phyloP scores from a whole-genome alignment of 345 rosid species.

The Gossypium rotundifolium region DNA sequence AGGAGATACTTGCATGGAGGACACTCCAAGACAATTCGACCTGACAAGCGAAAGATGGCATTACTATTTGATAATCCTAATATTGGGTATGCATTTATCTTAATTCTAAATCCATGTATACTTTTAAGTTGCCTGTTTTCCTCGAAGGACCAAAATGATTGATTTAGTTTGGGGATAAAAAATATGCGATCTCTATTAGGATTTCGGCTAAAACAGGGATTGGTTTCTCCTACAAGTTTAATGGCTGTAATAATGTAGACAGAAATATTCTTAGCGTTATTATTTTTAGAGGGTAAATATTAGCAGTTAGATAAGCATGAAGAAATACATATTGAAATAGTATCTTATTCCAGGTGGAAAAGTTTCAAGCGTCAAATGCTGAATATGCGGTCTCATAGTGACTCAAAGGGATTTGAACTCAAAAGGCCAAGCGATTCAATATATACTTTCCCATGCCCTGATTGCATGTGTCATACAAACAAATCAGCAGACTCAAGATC shows the following conservation, averaged over 20 bases:
- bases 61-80: constrained; percentile 87
- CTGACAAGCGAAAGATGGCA: constrained; percentile 97
- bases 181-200: not conserved
- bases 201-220: not conserved
- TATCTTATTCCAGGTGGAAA: constrained; percentile 61
- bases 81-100: constrained; percentile 54
- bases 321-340: not conserved
- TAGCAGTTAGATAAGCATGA: constrained; percentile 4
- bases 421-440: constrained; percentile 85
- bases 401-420: constrained; percentile 87
- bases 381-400: constrained; percentile 88
- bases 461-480: constrained; percentile 88
- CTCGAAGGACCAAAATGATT: not conserved
- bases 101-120: constrained; percentile 4
- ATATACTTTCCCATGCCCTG: constrained; percentile 95
- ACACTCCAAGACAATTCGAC: constrained; percentile 94
- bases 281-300: not conserved
- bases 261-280: not conserved
- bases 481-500: constrained; percentile 49
- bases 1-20: constrained; percentile 87
- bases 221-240: not conserved
- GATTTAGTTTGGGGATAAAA: not conserved
- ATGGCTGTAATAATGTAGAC: not conserved
- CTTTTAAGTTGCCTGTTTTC: not conserved
- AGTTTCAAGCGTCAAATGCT: constrained; percentile 87